Evolutionary conservation across 129 eudicot genomes (phyloP).

Genomic region (Cynara cardunculus): DNA sequence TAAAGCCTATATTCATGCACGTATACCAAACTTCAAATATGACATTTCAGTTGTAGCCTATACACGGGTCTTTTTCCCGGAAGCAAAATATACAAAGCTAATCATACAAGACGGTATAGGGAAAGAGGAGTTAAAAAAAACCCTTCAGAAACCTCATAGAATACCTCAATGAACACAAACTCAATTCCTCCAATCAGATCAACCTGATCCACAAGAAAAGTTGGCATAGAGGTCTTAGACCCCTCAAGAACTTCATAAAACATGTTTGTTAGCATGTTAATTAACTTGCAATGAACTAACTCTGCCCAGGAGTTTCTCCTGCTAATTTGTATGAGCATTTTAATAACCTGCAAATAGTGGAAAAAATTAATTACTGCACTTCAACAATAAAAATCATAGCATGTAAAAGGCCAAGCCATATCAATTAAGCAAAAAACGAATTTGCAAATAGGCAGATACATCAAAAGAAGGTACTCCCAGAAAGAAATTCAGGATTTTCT

Average conservation of each 20-base stretch:
- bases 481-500: background rate
- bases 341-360: slow-evolving; percentile 59
- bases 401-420: background rate
- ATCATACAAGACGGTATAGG: background rate
- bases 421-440: background rate
- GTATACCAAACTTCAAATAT: background rate
- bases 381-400: background rate
- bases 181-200: slow-evolving; percentile 95
- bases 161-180: slow-evolving; percentile 84
- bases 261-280: slow-evolving; percentile 91
- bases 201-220: slow-evolving; percentile 66
- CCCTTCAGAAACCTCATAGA: background rate
- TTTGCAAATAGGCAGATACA: background rate
- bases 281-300: slow-evolving; percentile 79
- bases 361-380: background rate
- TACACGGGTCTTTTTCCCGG: background rate
- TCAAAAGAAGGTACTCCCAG: background rate
- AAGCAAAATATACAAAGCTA: background rate
- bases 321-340: slow-evolving; percentile 71
- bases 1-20: background rate
- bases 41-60: background rate
- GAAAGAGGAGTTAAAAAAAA: background rate
- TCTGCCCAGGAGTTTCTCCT: slow-evolving; percentile 98
- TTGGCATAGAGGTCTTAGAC: slow-evolving; percentile 47
- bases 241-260: slow-evolving; percentile 71